These are phyloP conservation scores for Geranomyces michiganensis DNA, from an alignment of 192 early-diverging fungal genomes.

Conservation along the genomic window DNA sequence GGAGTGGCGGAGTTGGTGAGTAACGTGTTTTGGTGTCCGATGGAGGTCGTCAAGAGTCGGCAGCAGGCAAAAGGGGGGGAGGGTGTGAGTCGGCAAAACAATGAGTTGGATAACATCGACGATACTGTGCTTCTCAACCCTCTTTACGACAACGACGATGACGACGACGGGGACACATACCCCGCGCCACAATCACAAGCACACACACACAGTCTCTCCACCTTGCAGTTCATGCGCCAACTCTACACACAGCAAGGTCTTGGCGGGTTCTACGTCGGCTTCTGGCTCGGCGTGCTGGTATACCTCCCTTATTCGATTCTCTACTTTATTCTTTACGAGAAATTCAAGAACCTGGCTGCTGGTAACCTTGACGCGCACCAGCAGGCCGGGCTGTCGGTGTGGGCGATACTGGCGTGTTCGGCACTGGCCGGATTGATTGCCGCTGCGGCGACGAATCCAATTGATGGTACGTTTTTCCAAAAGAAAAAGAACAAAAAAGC, in stretches of 20 bases:
- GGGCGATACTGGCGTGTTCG: conserved; percentile 45
- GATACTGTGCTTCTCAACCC: not conserved
- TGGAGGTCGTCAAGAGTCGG: conserved; percentile 30
- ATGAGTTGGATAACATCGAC: too few species aligned
- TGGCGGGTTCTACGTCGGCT: conserved; percentile 62
- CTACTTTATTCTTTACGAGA: conserved; percentile 62
- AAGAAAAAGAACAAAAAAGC: too few species aligned
- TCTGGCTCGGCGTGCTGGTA: conserved; percentile 63
- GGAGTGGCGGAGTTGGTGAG: conserved; percentile 19
- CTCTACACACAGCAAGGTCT: conserved; percentile 46
- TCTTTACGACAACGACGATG: not conserved
- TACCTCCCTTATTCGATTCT: conserved; percentile 65
- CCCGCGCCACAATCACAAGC: not conserved
- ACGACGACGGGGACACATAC: conserved; percentile 1
- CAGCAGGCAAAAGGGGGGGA: conserved; percentile 28
- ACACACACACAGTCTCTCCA: not conserved
- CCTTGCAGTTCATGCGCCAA: conserved; percentile 6
- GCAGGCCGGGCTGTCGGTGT: conserved; percentile 36
- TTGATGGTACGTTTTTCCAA: conserved; percentile 49
- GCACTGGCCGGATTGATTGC: conserved; percentile 51
- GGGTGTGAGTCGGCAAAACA: not conserved
- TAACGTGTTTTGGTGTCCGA: conserved; percentile 34
- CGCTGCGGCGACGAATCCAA: conserved; percentile 55
- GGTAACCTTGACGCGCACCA: not conserved
- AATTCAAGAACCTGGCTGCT: conserved; percentile 33